Evolutionary conservation across 306 rosid genomes (phyloP).

Genomic region (Pterocarpus macrocarpus): DNA sequence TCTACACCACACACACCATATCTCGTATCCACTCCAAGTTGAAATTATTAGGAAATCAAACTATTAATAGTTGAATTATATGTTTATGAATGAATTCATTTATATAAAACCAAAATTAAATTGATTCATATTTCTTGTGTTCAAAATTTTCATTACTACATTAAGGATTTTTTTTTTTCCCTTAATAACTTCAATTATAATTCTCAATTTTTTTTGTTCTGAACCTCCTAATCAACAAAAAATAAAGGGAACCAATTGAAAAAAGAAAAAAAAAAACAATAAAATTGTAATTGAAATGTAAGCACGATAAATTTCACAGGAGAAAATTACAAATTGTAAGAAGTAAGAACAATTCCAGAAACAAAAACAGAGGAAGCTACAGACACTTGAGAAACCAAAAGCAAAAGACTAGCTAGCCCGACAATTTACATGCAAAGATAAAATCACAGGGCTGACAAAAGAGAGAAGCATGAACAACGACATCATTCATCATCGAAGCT

Average conservation of each 20-base stretch:
- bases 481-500: constrained; percentile 58
- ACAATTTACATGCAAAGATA: not conserved
- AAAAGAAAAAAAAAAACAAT: not conserved
- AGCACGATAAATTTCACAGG: not conserved
- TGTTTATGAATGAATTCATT: not conserved
- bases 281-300: not conserved
- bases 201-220: not conserved
- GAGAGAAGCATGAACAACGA: not conserved
- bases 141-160: no score
- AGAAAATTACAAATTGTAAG: not conserved
- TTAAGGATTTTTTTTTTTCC: no score
- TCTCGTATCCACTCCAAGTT: not conserved
- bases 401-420: not conserved
- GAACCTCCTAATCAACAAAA: not conserved
- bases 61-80: not conserved
- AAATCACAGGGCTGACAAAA: constrained; percentile 8
- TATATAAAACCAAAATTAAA: no score
- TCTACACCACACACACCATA: not conserved
- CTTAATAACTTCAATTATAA: no score
- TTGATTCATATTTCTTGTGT: no score
- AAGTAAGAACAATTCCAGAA: not conserved
- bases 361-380: not conserved
- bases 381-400: not conserved
- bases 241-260: not conserved
- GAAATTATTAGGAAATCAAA: not conserved